A percentile compares a stretch with the other conserved stretches of the same genome.
Conservation (phyloP, 306 rosid species). For the Pachyrhizus erosus region DNA sequence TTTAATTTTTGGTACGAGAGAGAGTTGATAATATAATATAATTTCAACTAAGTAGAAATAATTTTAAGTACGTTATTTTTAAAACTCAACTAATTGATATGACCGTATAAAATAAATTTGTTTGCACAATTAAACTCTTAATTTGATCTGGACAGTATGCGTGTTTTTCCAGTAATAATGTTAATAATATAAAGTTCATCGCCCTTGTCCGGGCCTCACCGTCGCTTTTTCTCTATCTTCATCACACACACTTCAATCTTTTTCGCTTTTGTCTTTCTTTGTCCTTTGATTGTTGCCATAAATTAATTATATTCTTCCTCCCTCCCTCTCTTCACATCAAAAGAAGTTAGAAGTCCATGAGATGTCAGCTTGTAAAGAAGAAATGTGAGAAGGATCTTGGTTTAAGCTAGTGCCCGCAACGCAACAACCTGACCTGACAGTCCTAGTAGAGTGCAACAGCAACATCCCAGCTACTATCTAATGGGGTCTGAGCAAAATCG, state of each 20-base stretch:
- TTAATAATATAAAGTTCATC: constrained; percentile 20
- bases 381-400: constrained; percentile 54
- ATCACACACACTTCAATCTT: constrained; percentile 54
- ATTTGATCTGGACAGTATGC: not conserved
- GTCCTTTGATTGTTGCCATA: constrained; percentile 60
- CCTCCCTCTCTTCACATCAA: constrained; percentile 43
- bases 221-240: constrained; percentile 48
- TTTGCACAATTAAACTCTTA: not conserved
- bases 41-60: no score
- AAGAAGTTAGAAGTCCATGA: constrained; percentile 43
- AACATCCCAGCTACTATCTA: constrained; percentile 23
- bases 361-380: constrained; percentile 53
- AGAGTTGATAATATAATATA: no score
- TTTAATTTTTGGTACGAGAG: no score
- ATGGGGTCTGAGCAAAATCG: constrained; percentile 98
- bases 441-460: constrained; percentile 17
- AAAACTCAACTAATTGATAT: no score
- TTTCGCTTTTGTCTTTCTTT: constrained; percentile 86
- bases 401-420: constrained; percentile 32
- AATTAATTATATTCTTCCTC: constrained; percentile 48
- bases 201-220: constrained; percentile 27
- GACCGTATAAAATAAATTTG: not conserved
- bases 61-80: no score
- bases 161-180: constrained; percentile 15
- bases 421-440: constrained; percentile 34